A percentile compares a stretch with the other conserved stretches of the same genome.
Evolutionary conservation across 164 flowering plant species (phyloP).

Genomic region (Aristolochia fimbriata): DNA sequence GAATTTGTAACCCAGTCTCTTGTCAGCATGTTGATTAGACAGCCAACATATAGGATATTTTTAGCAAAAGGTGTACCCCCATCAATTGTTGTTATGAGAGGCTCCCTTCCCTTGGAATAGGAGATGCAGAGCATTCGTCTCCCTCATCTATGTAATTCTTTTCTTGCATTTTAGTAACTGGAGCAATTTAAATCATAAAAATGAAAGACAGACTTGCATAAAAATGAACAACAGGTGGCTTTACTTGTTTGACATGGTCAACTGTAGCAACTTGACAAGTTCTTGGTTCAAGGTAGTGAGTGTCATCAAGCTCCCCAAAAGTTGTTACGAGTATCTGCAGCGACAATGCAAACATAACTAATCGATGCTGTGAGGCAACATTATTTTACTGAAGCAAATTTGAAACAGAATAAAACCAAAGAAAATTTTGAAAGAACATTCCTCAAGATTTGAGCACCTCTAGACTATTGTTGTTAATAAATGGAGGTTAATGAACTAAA

Average conservation of each 20-base stretch:
- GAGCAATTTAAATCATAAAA: background rate
- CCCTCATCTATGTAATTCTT: background rate
- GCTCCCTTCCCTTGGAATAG: no score
- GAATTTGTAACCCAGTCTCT: no score
- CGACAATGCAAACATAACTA: background rate
- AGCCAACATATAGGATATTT: no score
- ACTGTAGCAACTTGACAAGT: slow-evolving; percentile 83
- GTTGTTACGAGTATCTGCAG: slow-evolving; percentile 69
- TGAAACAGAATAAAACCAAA: no score
- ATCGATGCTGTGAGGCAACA: no score
- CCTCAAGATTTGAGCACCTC: background rate
- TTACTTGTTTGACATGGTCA: slow-evolving; percentile 88
- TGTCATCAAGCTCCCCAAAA: slow-evolving; percentile 57
- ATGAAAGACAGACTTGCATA: background rate
- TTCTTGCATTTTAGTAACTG: background rate
- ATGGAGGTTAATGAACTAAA: no score
- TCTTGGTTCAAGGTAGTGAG: slow-evolving; percentile 82
- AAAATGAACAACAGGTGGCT: slow-evolving; percentile 1
- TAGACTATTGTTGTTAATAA: no score
- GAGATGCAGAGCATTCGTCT: no score
- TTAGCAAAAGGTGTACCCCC: no score
- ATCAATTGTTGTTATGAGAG: no score
- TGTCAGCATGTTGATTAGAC: no score
- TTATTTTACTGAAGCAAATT: no score
- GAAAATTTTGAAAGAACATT: background rate